Base-by-base conservation (phyloP, 2,329 filamentous ascomycete species). In the Diaporthe sp. region DNA sequence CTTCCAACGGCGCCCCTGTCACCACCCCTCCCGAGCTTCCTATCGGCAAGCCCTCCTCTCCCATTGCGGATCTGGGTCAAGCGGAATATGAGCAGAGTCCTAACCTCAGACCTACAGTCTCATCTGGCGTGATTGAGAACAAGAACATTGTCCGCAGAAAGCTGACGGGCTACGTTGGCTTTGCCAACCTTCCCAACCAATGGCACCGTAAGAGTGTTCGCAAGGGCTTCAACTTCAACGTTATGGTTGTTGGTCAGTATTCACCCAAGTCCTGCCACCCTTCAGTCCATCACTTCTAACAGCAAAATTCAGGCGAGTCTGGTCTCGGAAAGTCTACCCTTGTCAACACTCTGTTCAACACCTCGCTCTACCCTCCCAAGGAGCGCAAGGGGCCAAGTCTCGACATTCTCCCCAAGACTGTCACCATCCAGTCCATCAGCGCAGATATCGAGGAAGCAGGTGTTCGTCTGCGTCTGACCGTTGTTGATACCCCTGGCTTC, bases 201-300 rank as follows among this genome's bases (percentile, higher is more conserved):
- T 99, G 97, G 97, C 97, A 99, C 90, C 96, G 97, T 87, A 99
- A 99, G 94, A 98, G 96, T 92, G 97, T 99, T 83, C 95, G 97
- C 84, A 99, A 99, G 88, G 97, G 97, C 78, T 99, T 99, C 92
- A 99, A 98, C 92, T 99, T 99, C 91, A 99, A 99, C 85, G 97
- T 99, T 81, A 99, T 99, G 97, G 97, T 99, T 87, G 97, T 99
- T 87, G 97, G 97, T 98, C 90, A 84, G 96, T 83, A 34, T 2
- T 53, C 19, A 19, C 4, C 22, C 28, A 25, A 19, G 0, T 8
- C 17, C 53, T 17, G 13, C 53, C 53, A 55, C 22, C 25, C 53
- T 44, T 3, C 10, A 12, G 13, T 15, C 49, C 10, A 39, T 72
- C 39, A 58, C 77, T 13, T 37, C 76, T 79, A 22, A 78, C 25